Percentiles rank a stretch among this genome's conserved stretches.
Conservation (phyloP, 495 filamentous ascomycete species). For the Penicillium chermesinum region DNA sequence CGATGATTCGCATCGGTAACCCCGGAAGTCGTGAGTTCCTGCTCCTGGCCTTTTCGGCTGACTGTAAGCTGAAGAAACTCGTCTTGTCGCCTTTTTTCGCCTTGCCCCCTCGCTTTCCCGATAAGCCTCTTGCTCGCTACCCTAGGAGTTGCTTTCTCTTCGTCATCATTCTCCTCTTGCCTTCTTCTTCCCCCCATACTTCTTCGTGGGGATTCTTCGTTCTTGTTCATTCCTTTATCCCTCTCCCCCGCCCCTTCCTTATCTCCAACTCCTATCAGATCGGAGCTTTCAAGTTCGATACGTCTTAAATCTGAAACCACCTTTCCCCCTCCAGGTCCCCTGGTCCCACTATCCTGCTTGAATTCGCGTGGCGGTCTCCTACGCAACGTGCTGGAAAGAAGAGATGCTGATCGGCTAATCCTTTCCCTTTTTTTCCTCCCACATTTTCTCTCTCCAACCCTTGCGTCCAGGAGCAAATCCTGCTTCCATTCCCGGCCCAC, state of each 20-base stretch:
- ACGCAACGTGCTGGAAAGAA: constrained; percentile 12
- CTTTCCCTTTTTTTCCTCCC: constrained; percentile 15
- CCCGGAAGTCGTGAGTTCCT: constrained; percentile 18
- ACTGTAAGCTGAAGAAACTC: constrained; percentile 10
- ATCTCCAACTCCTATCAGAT: neutral
- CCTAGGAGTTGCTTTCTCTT: too few relatives aligned
- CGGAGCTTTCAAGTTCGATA: neutral
- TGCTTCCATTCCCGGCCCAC: constrained; percentile 12
- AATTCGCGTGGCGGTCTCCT: constrained; percentile 9
- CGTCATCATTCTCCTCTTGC: constrained; percentile 20
- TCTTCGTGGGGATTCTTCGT: neutral
- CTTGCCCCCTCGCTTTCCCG: constrained; percentile 22
- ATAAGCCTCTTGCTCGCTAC: constrained; percentile 27
- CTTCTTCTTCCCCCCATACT: neutral
- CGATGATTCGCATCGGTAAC: constrained; percentile 27
- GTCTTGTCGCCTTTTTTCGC: neutral
- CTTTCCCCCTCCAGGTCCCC: too few relatives aligned
- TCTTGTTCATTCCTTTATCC: neutral
- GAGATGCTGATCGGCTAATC: constrained; percentile 23
- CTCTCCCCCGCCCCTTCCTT: neutral
- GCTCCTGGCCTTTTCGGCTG: constrained; percentile 13
- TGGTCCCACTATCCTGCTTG: constrained; percentile 13
- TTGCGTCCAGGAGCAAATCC: constrained; percentile 15
- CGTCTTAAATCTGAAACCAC: constrained; percentile 12
- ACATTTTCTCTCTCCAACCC: constrained; percentile 14